Base-by-base conservation (phyloP, 192 early-diverging fungal species). In the Coemansia sp. region DNA sequence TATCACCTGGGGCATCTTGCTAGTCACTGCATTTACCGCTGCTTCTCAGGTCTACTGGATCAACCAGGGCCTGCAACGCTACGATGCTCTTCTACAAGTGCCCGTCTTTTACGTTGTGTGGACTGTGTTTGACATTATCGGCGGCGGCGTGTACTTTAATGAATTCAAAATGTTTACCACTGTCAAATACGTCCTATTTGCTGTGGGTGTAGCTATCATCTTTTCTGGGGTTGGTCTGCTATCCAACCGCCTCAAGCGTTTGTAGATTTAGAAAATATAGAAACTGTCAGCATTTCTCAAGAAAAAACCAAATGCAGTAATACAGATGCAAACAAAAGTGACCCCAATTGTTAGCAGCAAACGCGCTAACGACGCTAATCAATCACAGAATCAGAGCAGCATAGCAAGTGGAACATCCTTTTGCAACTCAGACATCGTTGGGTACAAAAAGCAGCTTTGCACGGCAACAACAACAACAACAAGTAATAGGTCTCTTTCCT, bases 21-120 rank as follows among this genome's bases (percentile, higher is more conserved):
- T 84, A 4, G 85, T 92, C 20, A 93, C 91, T 0, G 83, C 87
- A n/a, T 81, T 87, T 56, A 92, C 90, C 13, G 92, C 90, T 2
- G 83, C 90, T 0, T 85, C 85, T 3, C 91, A 93, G 74, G 86
- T 93, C 24, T 92, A 91, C 69, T 93, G 91, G 90, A 90, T 93
- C 40, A 93, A 90, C 70, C 90, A 90, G 84, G 92, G 92, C 0
- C 66, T 93, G 9, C 84, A 85, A 51, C 81, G 90, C 36, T 93
- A 93, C 69, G 92, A 93, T 59, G 92, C 92, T 0, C 57, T 93
- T 58, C 79, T 93, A 5, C 92, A 93, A 60, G 89, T 93, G 24
- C 92, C 92, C 0, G 88, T 92, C 23, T 93, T 90, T 74, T 92
- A 88, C 58, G 87, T 88, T 33, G 88, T 92, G 46, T 93, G 92